Evolutionary conservation across 2,329 filamentous ascomycete species (phyloP), one percentile per base, ranked within the genome.

Genomic region (Cercospora brassicicola): DNA sequence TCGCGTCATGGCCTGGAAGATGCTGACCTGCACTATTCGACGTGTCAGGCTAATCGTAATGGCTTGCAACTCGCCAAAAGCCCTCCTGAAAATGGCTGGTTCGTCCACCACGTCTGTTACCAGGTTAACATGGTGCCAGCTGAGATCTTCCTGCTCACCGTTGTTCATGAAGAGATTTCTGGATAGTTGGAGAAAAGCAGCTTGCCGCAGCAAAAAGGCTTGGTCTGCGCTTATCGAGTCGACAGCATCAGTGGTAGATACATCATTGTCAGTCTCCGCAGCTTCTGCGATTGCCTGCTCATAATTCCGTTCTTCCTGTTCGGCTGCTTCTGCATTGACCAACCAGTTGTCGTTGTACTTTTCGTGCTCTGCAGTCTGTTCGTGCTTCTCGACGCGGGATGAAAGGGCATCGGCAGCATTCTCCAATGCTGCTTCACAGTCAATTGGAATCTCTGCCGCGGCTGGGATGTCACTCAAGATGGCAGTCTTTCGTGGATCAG

Each of bases 91-190:
- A 23, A 97, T 87, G 0, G 90, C 88, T 0, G 93, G 93, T 2
- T 82, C 82, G 65, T 87, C 84, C 3, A 74, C 74, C 62, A 78
- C 77, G 30, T 85, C 59, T 26, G 71, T 67, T 10, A 71, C 59
- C 2, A 63, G 84, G 20, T 85, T 84, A 7, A 91, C 73, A 45
- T 82, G 83, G 36, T 81, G 82, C 92, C 91, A 96, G 76, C 92
- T 93, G 65, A 87, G 84, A 64, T 88, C 86, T 11, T 83, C 80
- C 51, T 86, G 81, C 2, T 82, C 77, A 68, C 81, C 82, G 74
- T 76, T 67, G 76, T 94, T 94, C 92, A 96, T 94, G 76, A 94
- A 95, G 1, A 94, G 73, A 1, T 83, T 82, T 56, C 86, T 83
- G 0, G 91, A 89, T 3, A 95, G 82, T 4, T 80, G 78, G 3